These are phyloP conservation scores for Coniochaeta sp. DNA, from an alignment of 2,329 filamentous ascomycete species.

Conservation along the genomic window DNA sequence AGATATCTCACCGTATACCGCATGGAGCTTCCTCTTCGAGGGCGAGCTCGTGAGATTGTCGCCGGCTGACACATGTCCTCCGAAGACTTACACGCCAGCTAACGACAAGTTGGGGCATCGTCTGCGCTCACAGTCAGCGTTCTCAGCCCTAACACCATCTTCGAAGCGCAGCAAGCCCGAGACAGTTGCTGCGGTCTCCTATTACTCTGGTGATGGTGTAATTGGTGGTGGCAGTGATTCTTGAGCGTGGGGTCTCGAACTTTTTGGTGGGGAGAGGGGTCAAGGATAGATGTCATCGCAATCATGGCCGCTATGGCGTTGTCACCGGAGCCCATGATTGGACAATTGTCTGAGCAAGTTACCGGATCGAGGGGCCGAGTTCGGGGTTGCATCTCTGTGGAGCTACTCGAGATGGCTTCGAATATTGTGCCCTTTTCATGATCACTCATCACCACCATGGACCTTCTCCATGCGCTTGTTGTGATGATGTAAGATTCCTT, in stretches of 20 bases:
- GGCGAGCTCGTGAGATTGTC: too few species aligned
- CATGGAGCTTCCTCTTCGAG: background rate
- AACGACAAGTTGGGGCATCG: too few species aligned
- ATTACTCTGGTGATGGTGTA: too few species aligned
- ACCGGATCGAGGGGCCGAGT: background rate
- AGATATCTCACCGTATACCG: background rate
- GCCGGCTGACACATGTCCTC: background rate
- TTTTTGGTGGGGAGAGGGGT: background rate
- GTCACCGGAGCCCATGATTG: background rate
- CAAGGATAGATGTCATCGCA: background rate
- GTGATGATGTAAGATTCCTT: too few species aligned
- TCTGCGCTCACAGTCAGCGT: too few species aligned
- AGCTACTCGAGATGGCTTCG: too few species aligned
- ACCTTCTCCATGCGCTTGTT: too few species aligned
- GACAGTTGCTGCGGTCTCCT: too few species aligned
- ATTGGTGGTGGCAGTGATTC: background rate
- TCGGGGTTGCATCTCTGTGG: background rate
- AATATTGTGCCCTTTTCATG: too few species aligned
- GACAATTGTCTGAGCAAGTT: background rate
- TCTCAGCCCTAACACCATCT: too few species aligned
- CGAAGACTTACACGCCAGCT: background rate
- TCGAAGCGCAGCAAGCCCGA: background rate
- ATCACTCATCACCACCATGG: background rate
- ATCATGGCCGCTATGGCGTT: background rate
- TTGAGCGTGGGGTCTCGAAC: background rate